Evolutionary conservation across 352 stramenopile species (phyloP).

Genomic region (Pythium sukuiense): DNA sequence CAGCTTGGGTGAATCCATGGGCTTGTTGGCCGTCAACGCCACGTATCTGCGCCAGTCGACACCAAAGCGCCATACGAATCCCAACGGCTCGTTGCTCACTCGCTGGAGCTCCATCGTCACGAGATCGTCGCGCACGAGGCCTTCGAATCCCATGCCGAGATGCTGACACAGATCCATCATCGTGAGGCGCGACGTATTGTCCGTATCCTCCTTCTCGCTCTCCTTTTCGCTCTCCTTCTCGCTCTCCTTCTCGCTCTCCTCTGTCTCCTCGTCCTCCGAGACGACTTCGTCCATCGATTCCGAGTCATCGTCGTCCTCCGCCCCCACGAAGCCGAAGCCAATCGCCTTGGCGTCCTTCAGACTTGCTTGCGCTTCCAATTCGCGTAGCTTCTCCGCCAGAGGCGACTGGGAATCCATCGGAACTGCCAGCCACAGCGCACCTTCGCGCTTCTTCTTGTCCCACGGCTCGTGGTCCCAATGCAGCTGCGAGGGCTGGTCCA

Average conservation of each 20-base stretch:
- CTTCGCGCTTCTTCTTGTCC: slow-evolving; percentile 7
- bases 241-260: too few relatives aligned
- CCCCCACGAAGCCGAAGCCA: not conserved
- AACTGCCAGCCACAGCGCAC: slow-evolving; percentile 28
- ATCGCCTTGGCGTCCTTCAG: slow-evolving; percentile 1
- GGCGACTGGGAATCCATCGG: slow-evolving; percentile 9
- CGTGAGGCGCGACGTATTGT: not conserved
- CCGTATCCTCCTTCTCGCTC: not conserved
- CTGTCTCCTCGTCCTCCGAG: slow-evolving; percentile 2
- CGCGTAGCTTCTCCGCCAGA: slow-evolving; percentile 9
- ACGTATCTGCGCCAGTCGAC: slow-evolving; percentile 44
- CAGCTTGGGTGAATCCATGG: slow-evolving; percentile 13
- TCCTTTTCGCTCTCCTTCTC: too few relatives aligned
- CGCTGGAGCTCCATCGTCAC: slow-evolving; percentile 39
- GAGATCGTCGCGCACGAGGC: slow-evolving; percentile 20
- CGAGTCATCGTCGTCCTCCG: not conserved
- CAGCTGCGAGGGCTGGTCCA: not conserved
- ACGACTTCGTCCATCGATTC: slow-evolving; percentile 9
- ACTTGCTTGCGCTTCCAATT: not conserved
- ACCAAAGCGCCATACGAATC: slow-evolving; percentile 32
- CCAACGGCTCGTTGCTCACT: not conserved
- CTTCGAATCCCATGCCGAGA: slow-evolving; percentile 12
- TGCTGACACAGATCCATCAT: slow-evolving; percentile 29
- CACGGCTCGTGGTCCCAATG: slow-evolving; percentile 5
- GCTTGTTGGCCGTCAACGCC: slow-evolving; percentile 11